These are phyloP conservation scores for Rosa lucieae DNA, from an alignment of 306 rosid species.

Conservation along the genomic window DNA sequence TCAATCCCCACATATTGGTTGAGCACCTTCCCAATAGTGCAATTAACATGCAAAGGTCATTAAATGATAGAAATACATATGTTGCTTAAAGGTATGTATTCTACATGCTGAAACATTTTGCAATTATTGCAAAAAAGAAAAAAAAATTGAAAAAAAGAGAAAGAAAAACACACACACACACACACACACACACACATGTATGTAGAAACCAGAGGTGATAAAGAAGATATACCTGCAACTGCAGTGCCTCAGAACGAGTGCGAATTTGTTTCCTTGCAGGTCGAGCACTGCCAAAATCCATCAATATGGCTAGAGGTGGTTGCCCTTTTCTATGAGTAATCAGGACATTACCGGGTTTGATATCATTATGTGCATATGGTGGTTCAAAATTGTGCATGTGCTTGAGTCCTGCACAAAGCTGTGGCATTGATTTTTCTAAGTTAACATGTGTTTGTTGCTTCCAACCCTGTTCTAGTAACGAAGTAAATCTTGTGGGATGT, in stretches of 20 bases:
- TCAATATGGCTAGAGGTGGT: constrained; percentile 87
- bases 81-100: background rate
- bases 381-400: constrained; percentile 95
- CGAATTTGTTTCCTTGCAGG: constrained; percentile 82
- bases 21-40: background rate
- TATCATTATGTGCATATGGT: constrained; percentile 95
- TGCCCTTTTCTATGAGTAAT: constrained; percentile 73
- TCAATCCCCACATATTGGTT: background rate
- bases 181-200: background rate
- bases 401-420: constrained; percentile 98
- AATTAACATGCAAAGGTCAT: background rate
- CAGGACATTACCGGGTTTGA: constrained; percentile 96
- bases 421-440: constrained; percentile 37
- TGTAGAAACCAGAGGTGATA: background rate
- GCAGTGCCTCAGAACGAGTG: constrained; percentile 87
- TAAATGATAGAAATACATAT: background rate
- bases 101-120: background rate
- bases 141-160: background rate
- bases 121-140: background rate
- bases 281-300: constrained; percentile 98
- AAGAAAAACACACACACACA: background rate
- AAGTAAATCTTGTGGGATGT: constrained; percentile 1
- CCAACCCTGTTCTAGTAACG: background rate
- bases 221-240: constrained; percentile 70
- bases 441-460: constrained; percentile 29